A percentile compares a stretch with the other conserved stretches of the same genome.
Evolutionary conservation across 352 stramenopile species (phyloP).

Genomic region (Phytophthora pisi): DNA sequence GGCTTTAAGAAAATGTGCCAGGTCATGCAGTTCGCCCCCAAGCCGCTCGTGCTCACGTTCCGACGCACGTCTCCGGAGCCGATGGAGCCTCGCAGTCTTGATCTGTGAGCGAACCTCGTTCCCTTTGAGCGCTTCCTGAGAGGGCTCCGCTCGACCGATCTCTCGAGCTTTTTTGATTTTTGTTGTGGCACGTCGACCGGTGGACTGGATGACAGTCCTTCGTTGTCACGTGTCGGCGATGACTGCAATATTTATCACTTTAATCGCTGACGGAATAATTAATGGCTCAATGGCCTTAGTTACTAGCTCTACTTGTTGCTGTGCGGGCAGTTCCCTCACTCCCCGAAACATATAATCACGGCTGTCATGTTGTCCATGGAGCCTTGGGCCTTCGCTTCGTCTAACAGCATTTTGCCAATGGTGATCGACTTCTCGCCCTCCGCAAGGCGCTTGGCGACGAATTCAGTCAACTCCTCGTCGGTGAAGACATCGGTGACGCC

Average conservation of each 20-base stretch:
- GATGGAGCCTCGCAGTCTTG: slow-evolving; percentile 40
- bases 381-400: slow-evolving; percentile 68
- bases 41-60: slow-evolving; percentile 76
- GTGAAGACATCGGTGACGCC: slow-evolving; percentile 77
- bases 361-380: slow-evolving; percentile 88
- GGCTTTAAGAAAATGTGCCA: slow-evolving; percentile 61
- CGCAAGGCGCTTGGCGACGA: slow-evolving; percentile 53
- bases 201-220: neutral
- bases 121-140: too few species aligned
- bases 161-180: neutral
- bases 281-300: slow-evolving; percentile 32
- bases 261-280: slow-evolving; percentile 31
- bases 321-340: slow-evolving; percentile 27
- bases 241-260: slow-evolving; percentile 24
- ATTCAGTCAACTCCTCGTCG: slow-evolving; percentile 73
- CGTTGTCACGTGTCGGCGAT: slow-evolving; percentile 2
- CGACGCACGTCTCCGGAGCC: slow-evolving; percentile 40
- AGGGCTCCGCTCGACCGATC: too few species aligned
- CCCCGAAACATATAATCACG: slow-evolving; percentile 74
- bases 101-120: slow-evolving; percentile 43
- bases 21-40: slow-evolving; percentile 67
- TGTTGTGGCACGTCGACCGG: neutral
- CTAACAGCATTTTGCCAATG: slow-evolving; percentile 69
- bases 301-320: slow-evolving; percentile 35
- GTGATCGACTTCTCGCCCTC: slow-evolving; percentile 54